Percentiles rank a stretch among this genome's conserved stretches.
These are phyloP conservation scores for Barnettozyma vustinii DNA, from an alignment of 805 yeast species.

Conservation along the genomic window DNA sequence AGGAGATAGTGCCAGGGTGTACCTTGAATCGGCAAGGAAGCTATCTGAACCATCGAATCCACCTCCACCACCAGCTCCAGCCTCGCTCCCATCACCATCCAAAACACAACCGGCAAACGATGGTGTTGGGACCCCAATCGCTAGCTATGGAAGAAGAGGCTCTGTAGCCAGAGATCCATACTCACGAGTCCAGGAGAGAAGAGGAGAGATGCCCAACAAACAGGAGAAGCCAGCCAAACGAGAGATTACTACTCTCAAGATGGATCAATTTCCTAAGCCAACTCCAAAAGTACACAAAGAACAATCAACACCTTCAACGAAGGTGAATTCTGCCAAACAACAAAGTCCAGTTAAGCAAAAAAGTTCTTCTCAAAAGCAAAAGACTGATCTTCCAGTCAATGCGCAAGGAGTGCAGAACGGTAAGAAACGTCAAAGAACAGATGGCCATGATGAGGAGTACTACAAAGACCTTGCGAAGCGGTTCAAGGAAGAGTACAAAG, in stretches of 20 bases:
- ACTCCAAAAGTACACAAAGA: not conserved
- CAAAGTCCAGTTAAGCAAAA: not conserved
- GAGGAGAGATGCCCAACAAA: not conserved
- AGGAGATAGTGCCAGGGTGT: conserved; percentile 16
- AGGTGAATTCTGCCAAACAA: not conserved
- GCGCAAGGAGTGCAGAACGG: not conserved
- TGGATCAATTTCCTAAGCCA: not conserved
- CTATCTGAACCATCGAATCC: not conserved
- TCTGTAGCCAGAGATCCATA: not conserved
- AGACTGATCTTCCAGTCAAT: not conserved
- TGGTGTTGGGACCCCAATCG: not conserved
- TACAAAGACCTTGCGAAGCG: conserved; percentile 39
- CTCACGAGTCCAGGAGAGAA: not conserved
- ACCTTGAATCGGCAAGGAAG: not conserved
- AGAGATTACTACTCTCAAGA: not conserved
- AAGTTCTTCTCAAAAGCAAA: not conserved
- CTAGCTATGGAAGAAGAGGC: not conserved
- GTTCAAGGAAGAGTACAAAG: conserved; percentile 43
- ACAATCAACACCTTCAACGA: not conserved
- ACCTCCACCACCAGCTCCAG: not conserved
- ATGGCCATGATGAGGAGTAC: conserved; percentile 27
- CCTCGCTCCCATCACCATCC: not conserved
- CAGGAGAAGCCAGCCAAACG: not conserved
- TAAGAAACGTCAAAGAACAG: conserved; percentile 10
- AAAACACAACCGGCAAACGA: not conserved